Base-by-base conservation (phyloP, 768 basidiomycete genomes). In the Auriculariales sp. region DNA sequence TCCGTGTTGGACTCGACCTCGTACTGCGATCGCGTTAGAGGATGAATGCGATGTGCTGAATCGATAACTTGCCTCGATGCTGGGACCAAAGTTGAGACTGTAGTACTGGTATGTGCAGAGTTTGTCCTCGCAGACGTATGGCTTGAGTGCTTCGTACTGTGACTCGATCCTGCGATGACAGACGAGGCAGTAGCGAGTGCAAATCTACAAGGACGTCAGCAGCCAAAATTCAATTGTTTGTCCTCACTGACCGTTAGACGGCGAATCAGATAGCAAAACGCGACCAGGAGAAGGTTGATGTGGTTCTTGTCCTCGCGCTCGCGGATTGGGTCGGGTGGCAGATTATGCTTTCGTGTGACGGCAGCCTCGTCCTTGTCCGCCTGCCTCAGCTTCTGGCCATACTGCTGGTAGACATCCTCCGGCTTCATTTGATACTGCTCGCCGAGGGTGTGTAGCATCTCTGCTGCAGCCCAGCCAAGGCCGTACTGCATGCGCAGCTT, bases 61-160 rank as follows among this genome's bases (percentile, higher is more conserved):
- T 39, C 3, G 17, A 22, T 48, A 5, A 57, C 66, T 12, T 55
- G 78, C 80, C 68, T 84, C 81, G 17, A 84, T 69, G 7, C 80
- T 81, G 4, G 78, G 75, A 0, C 81, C 82, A 25, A 76, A 69
- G 50, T 79, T 80, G 45, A 80, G 64, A 3, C 70, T 64, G 58
- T 81, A 82, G 56, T 80, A 83, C 56, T 81, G 82, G 59, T 79
- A 86, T 4, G 74, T 65, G 61, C 83, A 86, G 3, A 86, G 68
- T 48, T 72, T 72, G 3, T 69, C 70, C 49, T 73, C 70, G 59
- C 83, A 86, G 24, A 86, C 81, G 57, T 83, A 85, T 1, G 83
- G 83, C 58, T 83, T 81, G 52, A 84, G 71, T 1, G 77, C 73
- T 53, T 77, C 75, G 51, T 72, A 75, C 33, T 73, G 68, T 7